Base-by-base conservation (phyloP, 192 early-diverging fungal species). In the Coemansia reversa region DNA sequence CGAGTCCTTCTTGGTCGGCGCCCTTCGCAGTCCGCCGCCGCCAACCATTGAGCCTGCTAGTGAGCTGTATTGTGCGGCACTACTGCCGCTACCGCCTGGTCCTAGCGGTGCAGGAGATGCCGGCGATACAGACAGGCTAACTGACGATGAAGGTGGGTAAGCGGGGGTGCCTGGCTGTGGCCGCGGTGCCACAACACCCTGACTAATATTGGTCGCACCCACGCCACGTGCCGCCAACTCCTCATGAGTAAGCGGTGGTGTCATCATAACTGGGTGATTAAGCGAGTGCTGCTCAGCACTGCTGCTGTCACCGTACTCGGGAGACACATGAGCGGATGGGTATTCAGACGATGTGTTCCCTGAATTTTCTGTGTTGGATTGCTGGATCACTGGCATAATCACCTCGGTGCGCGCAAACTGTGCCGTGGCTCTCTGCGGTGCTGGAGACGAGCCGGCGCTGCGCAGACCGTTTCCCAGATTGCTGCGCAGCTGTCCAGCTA, bases 1-100 rank as follows among this genome's bases (percentile, higher is more conserved):
- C 6, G 76, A 59, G 57, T 75, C 76, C 63, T 74, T 79, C 59
- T 70, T 74, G 5, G 77, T 80, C 8, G 77, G 77, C 8, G 72
- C 72, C 16, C 77, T 72, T 19, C 77, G 72, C 72, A 80, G 52
- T 7, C 55, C 51, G 48, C 45, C 23, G 12, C 61, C 61, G 19
- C 39, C 52, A 14, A 58, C 64, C 62, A 58, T n/a, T 18, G 63
- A 18, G 22, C 59, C 62, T 45, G 51, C 55, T 42, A 73, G 45
- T n/a, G 63, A 64, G 19, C 65, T 65, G 58, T 77, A 77, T 20
- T 71, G 60, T n/a, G 30, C 62, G 4, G 25, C 19, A 11, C 8
- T 39, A 11, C 18, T 29, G 35, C 33, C 22, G 14, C 16, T 16
- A 16, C n/a, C 51, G 23, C 35, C 23, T 27, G 12, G 1, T 16